Percentiles rank a stretch among this genome's conserved stretches.
phyloP scores from a whole-genome alignment of 805 yeast genomes.

The Diddensiella caesifluorescens region DNA sequence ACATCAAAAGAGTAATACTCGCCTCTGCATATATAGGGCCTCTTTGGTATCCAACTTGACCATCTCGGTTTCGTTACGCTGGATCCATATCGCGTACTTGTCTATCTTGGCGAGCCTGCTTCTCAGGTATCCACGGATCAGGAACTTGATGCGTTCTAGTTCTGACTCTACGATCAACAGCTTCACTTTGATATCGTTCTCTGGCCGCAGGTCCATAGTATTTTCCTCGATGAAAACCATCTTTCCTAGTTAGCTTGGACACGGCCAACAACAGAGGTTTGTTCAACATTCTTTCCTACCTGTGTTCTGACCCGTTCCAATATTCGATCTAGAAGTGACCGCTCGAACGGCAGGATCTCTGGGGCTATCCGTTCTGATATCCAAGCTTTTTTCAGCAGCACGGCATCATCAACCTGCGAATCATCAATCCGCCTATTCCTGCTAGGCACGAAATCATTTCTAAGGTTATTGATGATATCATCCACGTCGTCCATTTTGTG shows the following conservation, averaged over 20 bases:
- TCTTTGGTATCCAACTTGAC: constrained; percentile 55
- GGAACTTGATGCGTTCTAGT: constrained; percentile 76
- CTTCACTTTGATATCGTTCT: constrained; percentile 61
- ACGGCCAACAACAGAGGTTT: background rate
- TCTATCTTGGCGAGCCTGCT: constrained; percentile 71
- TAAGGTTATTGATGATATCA: constrained; percentile 20
- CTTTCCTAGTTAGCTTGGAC: constrained; percentile 34
- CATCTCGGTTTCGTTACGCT: constrained; percentile 37
- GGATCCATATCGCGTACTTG: constrained; percentile 55
- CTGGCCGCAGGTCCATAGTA: constrained; percentile 58
- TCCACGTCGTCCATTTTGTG: constrained; percentile 17
- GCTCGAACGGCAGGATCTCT: constrained; percentile 73
- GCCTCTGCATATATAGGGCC: constrained; percentile 52
- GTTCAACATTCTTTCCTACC: constrained; percentile 8
- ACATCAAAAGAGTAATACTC: constrained; percentile 9
- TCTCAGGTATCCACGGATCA: constrained; percentile 76
- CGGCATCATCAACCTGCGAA: constrained; percentile 46
- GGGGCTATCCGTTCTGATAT: constrained; percentile 81
- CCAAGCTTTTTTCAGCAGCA: constrained; percentile 60
- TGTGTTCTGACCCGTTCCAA: constrained; percentile 51
- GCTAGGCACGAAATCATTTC: constrained; percentile 3
- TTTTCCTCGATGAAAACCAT: constrained; percentile 72
- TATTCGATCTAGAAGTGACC: constrained; percentile 51
- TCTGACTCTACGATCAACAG: constrained; percentile 87
- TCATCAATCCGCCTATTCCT: constrained; percentile 41